Evolutionary conservation across 2,329 filamentous ascomycete genomes (phyloP), one percentile per base, ranked within the genome.

Genomic region (Pseudogymnoascus sp.): DNA sequence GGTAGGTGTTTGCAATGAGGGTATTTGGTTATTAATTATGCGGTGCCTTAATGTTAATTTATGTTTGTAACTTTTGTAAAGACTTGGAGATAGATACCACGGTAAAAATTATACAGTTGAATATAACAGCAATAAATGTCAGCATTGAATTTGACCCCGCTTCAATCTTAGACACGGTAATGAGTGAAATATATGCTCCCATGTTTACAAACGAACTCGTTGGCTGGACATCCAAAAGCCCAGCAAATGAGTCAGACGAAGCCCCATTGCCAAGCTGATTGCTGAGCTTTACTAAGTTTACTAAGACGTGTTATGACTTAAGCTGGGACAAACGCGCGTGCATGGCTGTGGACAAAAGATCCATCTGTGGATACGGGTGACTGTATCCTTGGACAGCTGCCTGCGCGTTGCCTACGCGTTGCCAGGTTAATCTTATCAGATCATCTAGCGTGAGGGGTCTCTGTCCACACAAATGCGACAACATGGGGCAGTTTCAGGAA

Each of bases 361-460:
- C 25, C 25, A 55, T 18, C 28, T 55, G 49, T 55, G 49, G 49
- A 55, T 55, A 55, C 18, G 28, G 28, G 28, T 55, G 28, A 55
- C 49, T 55, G 25, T 18, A 33, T 55, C 49, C 49, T 55, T 55
- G 49, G 25, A 55, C 28, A 16, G 49, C 9, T 55, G 28, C 49
- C 49, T 55, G n/a, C 49, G 28, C 16, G n/a, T 18, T 52, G 45
- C 45, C 45, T 52, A 14, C 45, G 25, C n/a, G 14, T 18, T 5
- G 28, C 49, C 9, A n/a, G 49, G 12, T 55, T 55, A 55, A 55
- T 55, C 49, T 55, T 55, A 55, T 55, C 49, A 55, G 49, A 55
- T 55, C 49, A 55, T 55, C 49, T 55, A 55, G 49, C 25, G 49
- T 33, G 49, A 55, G 49, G 49, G 49, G 49, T 55, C 49, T 55